Evolutionary conservation across 1,284 basidiomycete genomes (phyloP).

Genomic region (Moniliophthora roreri): DNA sequence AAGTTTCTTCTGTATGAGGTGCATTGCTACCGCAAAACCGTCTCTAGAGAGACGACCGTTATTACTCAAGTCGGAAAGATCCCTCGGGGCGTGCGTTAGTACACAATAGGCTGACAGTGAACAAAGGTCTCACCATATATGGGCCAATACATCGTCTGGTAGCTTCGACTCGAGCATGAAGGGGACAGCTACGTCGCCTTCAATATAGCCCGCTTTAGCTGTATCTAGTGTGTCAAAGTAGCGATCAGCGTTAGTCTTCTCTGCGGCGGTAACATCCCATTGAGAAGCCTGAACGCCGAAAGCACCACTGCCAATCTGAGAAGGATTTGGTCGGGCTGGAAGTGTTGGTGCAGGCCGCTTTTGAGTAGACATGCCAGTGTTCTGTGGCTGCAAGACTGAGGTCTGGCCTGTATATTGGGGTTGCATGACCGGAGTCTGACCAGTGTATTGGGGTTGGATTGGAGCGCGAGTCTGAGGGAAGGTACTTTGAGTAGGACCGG

Average conservation of each 20-base stretch:
- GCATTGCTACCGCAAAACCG: conserved; percentile 96
- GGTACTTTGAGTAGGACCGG: conserved; percentile 43
- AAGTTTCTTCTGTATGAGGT: conserved; percentile 89
- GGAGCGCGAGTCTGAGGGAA: conserved; percentile 35
- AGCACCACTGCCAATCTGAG: conserved; percentile 30
- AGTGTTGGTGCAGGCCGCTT: conserved; percentile 32
- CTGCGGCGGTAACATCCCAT: conserved; percentile 87
- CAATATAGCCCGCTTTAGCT: conserved; percentile 78
- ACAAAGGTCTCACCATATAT: conserved; percentile 73
- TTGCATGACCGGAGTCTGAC: conserved; percentile 34
- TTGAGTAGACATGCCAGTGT: conserved; percentile 34
- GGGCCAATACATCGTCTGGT: conserved; percentile 82
- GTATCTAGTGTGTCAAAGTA: conserved; percentile 87
- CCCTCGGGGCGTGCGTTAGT: conserved; percentile 52
- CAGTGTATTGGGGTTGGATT: conserved; percentile 65
- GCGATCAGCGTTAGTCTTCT: conserved; percentile 80
- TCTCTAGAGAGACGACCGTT: conserved; percentile 89
- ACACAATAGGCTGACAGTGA: conserved; percentile 9
- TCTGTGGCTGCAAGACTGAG: conserved; percentile 35
- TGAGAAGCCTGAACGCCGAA: conserved; percentile 29
- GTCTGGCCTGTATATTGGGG: not conserved
- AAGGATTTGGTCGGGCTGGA: conserved; percentile 44
- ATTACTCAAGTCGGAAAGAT: conserved; percentile 89
- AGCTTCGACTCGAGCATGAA: conserved; percentile 95
- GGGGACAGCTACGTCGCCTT: conserved; percentile 92